phyloP scores from a whole-genome alignment of 2,329 filamentous ascomycete genomes.

The Whalleya microplaca region DNA sequence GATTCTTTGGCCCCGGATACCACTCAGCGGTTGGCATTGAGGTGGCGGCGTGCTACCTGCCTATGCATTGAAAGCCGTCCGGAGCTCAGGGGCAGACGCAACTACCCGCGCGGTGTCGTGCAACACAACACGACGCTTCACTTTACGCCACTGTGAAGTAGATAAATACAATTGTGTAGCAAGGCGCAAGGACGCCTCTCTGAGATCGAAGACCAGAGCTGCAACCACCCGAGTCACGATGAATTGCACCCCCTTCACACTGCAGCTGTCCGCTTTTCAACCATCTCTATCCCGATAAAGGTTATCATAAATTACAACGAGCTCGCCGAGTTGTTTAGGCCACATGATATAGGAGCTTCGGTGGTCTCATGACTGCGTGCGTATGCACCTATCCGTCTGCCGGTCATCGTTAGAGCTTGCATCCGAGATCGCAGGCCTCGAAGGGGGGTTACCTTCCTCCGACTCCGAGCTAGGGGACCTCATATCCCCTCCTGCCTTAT shows the following conservation, averaged over 20 bases:
- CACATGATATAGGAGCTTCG: background rate
- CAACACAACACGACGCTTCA: slow-evolving; percentile 7
- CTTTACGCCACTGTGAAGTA: slow-evolving; percentile 5
- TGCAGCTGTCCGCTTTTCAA: background rate
- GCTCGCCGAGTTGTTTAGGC: background rate
- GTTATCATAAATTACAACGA: background rate
- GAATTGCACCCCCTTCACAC: slow-evolving; percentile 2
- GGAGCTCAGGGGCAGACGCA: slow-evolving; percentile 3
- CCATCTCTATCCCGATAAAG: background rate
- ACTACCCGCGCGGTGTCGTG: slow-evolving; percentile 13
- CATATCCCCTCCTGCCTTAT: background rate
- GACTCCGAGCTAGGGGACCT: background rate
- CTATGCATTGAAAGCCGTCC: slow-evolving; percentile 1
- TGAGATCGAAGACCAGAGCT: slow-evolving; percentile 9
- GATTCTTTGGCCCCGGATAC: slow-evolving; percentile 2
- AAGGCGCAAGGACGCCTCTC: slow-evolving; percentile 14
- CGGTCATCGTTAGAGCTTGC: slow-evolving; percentile 14
- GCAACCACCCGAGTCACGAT: slow-evolving; percentile 16
- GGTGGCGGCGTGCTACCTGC: slow-evolving; percentile 11
- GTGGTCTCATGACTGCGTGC: slow-evolving; percentile 9
- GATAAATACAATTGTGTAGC: slow-evolving; percentile 10
- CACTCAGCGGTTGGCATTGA: background rate
- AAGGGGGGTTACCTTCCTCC: slow-evolving; percentile 19
- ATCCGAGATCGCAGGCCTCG: slow-evolving; percentile 24
- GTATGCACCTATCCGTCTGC: slow-evolving; percentile 25